A percentile compares a stretch with the other conserved stretches of the same genome.
Evolutionary conservation across 2,329 filamentous ascomycete genomes (phyloP).

Genomic region (Beauveria rudraprayagi): DNA sequence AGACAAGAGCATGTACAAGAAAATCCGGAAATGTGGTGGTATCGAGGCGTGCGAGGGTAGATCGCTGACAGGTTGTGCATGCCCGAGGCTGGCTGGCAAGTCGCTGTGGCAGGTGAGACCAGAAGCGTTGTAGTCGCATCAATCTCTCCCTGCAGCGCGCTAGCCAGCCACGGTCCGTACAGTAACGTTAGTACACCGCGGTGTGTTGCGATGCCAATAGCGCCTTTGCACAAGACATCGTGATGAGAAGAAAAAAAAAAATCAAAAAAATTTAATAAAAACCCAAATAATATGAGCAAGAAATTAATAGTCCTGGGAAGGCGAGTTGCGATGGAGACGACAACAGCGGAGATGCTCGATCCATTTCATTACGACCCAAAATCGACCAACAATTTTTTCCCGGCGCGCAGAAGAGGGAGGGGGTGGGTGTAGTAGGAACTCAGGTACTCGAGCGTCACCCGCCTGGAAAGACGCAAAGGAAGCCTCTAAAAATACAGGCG

Average conservation of each 20-base stretch:
- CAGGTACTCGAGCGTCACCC: neutral
- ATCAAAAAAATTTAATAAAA: no score
- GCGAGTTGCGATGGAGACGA: neutral
- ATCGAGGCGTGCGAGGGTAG: neutral
- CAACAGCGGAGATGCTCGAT: slow-evolving; percentile 6
- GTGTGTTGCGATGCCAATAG: neutral
- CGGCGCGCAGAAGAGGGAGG: neutral
- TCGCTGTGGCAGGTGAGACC: no score
- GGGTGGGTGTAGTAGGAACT: neutral
- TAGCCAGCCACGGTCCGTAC: no score
- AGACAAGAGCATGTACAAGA: neutral
- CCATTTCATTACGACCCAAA: slow-evolving; percentile 6
- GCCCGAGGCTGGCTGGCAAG: no score
- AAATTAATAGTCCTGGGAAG: neutral
- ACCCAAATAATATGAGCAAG: neutral
- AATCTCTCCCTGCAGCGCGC: no score
- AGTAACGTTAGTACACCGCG: no score
- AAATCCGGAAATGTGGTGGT: slow-evolving; percentile 2
- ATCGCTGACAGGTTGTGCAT: neutral
- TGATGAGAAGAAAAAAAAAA: neutral
- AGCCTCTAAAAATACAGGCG: neutral
- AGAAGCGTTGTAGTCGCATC: no score
- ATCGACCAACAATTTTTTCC: slow-evolving; percentile 2
- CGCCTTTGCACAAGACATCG: neutral
- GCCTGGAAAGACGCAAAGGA: neutral